phyloP scores from a whole-genome alignment of 2,329 filamentous ascomycete species.

The Beauveria medogensis region DNA sequence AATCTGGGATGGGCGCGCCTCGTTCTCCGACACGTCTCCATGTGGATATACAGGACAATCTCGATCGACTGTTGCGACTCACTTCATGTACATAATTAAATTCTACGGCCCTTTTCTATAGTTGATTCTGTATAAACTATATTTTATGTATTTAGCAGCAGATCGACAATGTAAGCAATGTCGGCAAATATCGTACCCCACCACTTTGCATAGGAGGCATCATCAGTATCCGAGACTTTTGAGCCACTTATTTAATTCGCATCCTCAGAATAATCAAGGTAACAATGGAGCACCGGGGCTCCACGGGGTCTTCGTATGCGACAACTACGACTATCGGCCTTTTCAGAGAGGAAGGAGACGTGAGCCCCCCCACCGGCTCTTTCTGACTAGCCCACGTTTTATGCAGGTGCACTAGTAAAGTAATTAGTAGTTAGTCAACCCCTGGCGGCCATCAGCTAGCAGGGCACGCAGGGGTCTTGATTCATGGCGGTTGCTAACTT shows the following conservation, averaged over 20 bases:
- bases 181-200: neutral
- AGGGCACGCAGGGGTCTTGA: neutral
- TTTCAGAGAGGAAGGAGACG: too few species aligned
- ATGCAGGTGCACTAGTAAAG: neutral
- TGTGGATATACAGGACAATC: conserved; percentile 6
- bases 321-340: neutral
- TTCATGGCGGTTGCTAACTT: neutral
- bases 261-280: neutral
- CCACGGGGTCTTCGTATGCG: neutral
- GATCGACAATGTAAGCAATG: neutral
- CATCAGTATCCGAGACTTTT: neutral
- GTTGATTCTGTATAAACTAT: neutral
- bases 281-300: neutral
- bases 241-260: neutral
- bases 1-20: neutral
- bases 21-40: neutral
- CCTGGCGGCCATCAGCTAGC: neutral
- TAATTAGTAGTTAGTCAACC: too few species aligned
- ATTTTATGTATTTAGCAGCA: neutral
- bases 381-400: neutral
- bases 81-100: neutral
- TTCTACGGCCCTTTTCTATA: neutral
- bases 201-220: neutral
- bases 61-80: neutral
- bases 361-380: too few species aligned